Evolutionary conservation across 2,329 filamentous ascomycete species (phyloP).

Genomic region (Magnaporthiopsis rhizophila): DNA sequence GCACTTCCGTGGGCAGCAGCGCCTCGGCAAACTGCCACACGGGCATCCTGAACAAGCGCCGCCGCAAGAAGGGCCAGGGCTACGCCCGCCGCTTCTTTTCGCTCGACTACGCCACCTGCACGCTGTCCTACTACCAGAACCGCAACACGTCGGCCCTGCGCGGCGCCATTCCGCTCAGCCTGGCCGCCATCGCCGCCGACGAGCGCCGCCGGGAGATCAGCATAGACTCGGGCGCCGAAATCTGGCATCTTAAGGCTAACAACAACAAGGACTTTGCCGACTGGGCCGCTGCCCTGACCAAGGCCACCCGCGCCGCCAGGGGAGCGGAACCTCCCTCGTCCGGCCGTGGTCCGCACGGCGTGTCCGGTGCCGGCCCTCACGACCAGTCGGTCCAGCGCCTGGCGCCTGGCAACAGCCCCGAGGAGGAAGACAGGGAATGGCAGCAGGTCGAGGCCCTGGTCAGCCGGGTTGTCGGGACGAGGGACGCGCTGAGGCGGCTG

Average conservation of each 20-base stretch:
- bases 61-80: conserved; percentile 88
- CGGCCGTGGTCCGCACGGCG: background rate
- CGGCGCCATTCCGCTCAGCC: conserved; percentile 82
- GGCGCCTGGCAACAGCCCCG: conserved; percentile 24
- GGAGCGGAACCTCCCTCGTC: conserved; percentile 32
- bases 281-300: conserved; percentile 82
- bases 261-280: conserved; percentile 79
- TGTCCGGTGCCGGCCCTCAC: background rate
- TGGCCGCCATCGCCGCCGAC: conserved; percentile 86
- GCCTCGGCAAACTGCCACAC: conserved; percentile 59
- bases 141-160: conserved; percentile 86
- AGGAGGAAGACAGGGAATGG: conserved; percentile 75
- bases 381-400: background rate
- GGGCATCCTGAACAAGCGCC: conserved; percentile 78
- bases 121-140: conserved; percentile 93
- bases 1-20: conserved; percentile 1
- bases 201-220: conserved; percentile 85
- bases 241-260: conserved; percentile 86
- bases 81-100: conserved; percentile 94
- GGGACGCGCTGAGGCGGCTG: conserved; percentile 79
- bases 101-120: conserved; percentile 87
- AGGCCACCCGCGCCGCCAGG: conserved; percentile 61
- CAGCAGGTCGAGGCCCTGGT: conserved; percentile 76
- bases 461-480: conserved; percentile 75
- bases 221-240: conserved; percentile 91